Evolutionary conservation across 768 basidiomycete species (phyloP), one percentile per base, ranked within the genome.

Genomic region (Naganishia onofrii): DNA sequence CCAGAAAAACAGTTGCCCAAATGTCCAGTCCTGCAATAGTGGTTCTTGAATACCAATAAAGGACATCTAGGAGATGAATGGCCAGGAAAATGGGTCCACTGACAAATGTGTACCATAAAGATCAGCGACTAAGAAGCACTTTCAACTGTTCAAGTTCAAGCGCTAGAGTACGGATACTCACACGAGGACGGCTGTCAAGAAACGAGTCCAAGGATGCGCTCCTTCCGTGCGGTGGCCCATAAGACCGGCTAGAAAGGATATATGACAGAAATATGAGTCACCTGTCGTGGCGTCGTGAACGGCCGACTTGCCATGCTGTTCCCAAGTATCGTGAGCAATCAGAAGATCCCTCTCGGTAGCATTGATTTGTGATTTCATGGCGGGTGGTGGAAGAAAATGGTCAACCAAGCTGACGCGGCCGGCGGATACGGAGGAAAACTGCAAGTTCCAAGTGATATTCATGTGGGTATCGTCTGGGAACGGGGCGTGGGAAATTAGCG

Each of bases 21-120:
- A 44, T 9, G 19, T 63, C 60, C 10, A 63, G 15, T 1, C 60
- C 60, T 21, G 23, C 60, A 4, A 63, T 42, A 29, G 12, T 63
- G 1, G 60, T 63, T n/a, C 60, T 36, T 28, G 60, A 42, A 29
- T 63, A 63, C 60, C 60, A 63, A 34, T 63, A 63, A 3, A 63
- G 8, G 23, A 44, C 38, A 5, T 63, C 60, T 10, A 63, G 60
- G 1, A 63, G 28, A 28, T 63, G 38, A 7, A 63, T 8, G 23
- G 17, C 15, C 5, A 63, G 26, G 3, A 63, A 26, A 28, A 63
- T 36, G 1, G 60, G 60, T 13, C 60, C 15, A 26, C 60, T 63
- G 15, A 29, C 10, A 19, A 15, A 8, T 15, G 13, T 10, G 13
- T 32, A 29, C 17, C 3, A 44, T 42, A 12, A 51, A 7, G n/a